Base-by-base conservation (phyloP, 140 eudicot genomes). In the Anethum foeniculum region DNA sequence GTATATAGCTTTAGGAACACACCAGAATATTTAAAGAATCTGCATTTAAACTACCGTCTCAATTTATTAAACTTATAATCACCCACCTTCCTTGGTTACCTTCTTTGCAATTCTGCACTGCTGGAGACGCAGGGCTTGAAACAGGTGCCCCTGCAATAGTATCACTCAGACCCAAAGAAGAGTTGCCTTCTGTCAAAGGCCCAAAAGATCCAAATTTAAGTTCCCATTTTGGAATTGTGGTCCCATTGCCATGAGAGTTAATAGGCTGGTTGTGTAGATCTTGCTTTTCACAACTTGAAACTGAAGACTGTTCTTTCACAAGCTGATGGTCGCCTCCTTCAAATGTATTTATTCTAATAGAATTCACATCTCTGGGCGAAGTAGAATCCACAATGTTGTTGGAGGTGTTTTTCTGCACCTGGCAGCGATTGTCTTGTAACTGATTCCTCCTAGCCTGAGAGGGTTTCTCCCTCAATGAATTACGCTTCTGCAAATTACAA, bases 141-240 rank as follows among this genome's bases (percentile, higher is more conserved):
- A 56, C 48, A 43, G 80, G 56, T 80, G 6, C 58, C 27, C 64
- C 21, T 76, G 25, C 62, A 34, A 23, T 14, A 78, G 82, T 52
- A 1, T 79, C 64, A 7, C 75, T 52, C 14, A 82, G 65, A 44
- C 79, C 38, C 52, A 73, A 13, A 47, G 19, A 28, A 62, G 12
- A 2, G 43, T 19, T 44, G 28, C 76, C 47, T 65, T 69, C 78
- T 5, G 80, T 79, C 46, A 48, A n/a, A 30, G 75, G 21, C 39
- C 89, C 90, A 7, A 86, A 46, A 77, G 91, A 83, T 49, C 97
- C 97, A 78, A 90, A 92, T 80, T 54, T 83, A 10, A 92, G 82
- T 72, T 36, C 87, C 62, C 84, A 58, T 15, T 67, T 76, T 46
- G 78, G 15, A 32, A 14, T 74, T 46, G 80, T n/a, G 30, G 15